Conservation (phyloP, 805 yeast genomes). For the Cyberlindnera americana region DNA sequence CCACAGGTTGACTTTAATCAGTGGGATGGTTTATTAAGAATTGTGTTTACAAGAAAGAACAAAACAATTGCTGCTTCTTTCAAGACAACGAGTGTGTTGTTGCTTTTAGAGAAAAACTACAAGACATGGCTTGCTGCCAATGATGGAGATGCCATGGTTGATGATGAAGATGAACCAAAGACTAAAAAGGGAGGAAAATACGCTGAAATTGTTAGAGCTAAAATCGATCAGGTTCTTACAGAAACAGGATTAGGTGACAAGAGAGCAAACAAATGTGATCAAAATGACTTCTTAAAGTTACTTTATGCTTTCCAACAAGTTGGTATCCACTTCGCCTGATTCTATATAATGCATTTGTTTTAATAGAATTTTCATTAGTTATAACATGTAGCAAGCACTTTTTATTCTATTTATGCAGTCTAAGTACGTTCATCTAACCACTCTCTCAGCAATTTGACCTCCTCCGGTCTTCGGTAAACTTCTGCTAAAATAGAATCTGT, state of each 20-base stretch:
- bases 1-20: conserved; percentile 93
- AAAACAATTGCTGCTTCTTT: conserved; percentile 92
- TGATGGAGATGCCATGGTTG: conserved; percentile 38
- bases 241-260: conserved; percentile 81
- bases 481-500: conserved; percentile 1
- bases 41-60: conserved; percentile 90
- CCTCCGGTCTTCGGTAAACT: not conserved
- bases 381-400: not conserved
- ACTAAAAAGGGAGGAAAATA: conserved; percentile 34
- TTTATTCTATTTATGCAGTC: not conserved
- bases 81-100: conserved; percentile 73
- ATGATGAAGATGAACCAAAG: conserved; percentile 26
- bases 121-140: conserved; percentile 62
- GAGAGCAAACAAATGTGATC: conserved; percentile 93
- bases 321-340: conserved; percentile 88
- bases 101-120: conserved; percentile 84
- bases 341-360: too few species aligned
- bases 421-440: not conserved
- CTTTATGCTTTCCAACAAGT: conserved; percentile 94
- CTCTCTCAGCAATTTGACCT: not conserved
- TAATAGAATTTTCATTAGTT: too few species aligned
- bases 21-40: conserved; percentile 94
- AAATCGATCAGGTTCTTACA: conserved; percentile 67
- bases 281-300: conserved; percentile 83
- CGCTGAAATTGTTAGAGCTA: conserved; percentile 51